A percentile compares a stretch with the other conserved stretches of the same genome.
phyloP scores from a whole-genome alignment of 2,329 filamentous ascomycete species.

The Fusarium veterinarium region DNA sequence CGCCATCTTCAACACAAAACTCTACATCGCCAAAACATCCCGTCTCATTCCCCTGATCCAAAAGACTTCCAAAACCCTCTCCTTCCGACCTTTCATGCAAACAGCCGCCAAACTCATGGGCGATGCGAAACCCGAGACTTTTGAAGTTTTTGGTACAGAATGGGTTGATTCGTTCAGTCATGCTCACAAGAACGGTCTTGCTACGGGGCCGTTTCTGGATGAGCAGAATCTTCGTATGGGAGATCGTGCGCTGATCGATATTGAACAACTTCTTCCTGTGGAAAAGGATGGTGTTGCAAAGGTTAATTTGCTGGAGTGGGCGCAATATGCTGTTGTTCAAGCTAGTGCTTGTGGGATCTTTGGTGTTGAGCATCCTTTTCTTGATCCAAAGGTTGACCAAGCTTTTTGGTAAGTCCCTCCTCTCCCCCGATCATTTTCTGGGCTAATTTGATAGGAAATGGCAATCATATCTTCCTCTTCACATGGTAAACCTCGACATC shows the following conservation, averaged over 20 bases:
- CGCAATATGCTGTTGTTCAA: conserved; percentile 24
- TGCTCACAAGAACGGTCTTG: conserved; percentile 15
- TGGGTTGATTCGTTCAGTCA: conserved; percentile 24
- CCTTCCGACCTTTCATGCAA: conserved; percentile 46
- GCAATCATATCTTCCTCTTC: conserved; percentile 27
- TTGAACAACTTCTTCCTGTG: neutral
- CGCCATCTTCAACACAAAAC: conserved; percentile 43
- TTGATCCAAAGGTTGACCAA: conserved; percentile 19
- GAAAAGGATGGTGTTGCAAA: neutral
- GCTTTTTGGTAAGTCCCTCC: conserved; percentile 29
- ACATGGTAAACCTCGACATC: conserved; percentile 22
- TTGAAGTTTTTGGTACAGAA: conserved; percentile 27
- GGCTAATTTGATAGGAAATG: conserved; percentile 1
- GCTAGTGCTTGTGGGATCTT: conserved; percentile 36
- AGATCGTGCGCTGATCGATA: conserved; percentile 15
- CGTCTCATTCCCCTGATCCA: conserved; percentile 44
- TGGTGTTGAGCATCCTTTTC: conserved; percentile 32
- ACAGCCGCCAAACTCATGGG: conserved; percentile 29
- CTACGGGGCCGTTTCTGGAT: conserved; percentile 20
- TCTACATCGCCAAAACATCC: conserved; percentile 44
- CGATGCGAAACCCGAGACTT: neutral
- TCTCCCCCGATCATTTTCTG: too few species aligned
- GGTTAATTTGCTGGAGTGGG: conserved; percentile 11
- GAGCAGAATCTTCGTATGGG: conserved; percentile 35
- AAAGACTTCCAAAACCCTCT: conserved; percentile 38